phyloP scores from a whole-genome alignment of 2,329 filamentous ascomycete species.

The Diaporthe citrichinensis region DNA sequence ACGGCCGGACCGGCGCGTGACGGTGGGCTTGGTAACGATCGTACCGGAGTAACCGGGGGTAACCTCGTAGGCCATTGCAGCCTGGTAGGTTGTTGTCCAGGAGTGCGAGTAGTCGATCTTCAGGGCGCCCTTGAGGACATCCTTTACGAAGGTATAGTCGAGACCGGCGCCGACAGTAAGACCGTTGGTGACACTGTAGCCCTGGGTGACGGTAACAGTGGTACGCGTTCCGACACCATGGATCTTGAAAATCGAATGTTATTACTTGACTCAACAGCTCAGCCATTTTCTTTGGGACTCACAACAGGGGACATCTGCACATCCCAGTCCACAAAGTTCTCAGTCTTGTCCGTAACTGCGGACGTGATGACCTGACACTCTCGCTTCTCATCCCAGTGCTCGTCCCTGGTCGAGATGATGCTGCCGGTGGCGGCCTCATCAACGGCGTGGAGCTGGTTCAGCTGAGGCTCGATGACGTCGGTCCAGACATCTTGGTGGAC shows the following conservation, averaged over 20 bases:
- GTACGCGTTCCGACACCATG: conserved; percentile 9
- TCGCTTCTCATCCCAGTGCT: conserved; percentile 21
- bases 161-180: neutral
- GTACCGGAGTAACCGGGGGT: neutral
- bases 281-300: neutral
- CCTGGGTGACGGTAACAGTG: conserved; percentile 8
- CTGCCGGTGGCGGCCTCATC: neutral
- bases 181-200: conserved; percentile 21
- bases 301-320: conserved; percentile 24
- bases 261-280: neutral
- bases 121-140: conserved; percentile 1
- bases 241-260: neutral
- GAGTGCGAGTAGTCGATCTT: conserved; percentile 20
- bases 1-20: conserved; percentile 10
- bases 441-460: conserved; percentile 3
- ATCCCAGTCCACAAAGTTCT: conserved; percentile 23
- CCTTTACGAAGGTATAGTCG: conserved; percentile 11
- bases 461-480: conserved; percentile 9
- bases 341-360: conserved; percentile 11
- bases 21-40: conserved; percentile 1
- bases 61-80: neutral
- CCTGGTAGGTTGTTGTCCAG: conserved; percentile 13
- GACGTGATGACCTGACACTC: conserved; percentile 10
- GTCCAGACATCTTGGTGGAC: conserved; percentile 14
- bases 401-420: neutral